Evolutionary conservation across 768 basidiomycete species (phyloP).

Genomic region (Lactarius sp.): DNA sequence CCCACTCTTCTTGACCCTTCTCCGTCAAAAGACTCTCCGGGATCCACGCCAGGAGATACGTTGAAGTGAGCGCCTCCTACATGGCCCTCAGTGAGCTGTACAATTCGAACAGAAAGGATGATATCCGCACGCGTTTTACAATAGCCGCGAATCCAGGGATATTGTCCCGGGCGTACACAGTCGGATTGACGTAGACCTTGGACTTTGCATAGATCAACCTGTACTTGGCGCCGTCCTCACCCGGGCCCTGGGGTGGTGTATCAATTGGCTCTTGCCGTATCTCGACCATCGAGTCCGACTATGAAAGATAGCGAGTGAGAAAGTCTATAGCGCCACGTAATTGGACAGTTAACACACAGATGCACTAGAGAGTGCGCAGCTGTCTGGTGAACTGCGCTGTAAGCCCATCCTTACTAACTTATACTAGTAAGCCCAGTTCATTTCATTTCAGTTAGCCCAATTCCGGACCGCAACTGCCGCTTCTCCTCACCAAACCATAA

Average conservation of each 20-base stretch:
- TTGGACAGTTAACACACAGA: conserved; percentile 11
- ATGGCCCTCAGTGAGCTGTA: conserved; percentile 12
- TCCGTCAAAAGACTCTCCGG: conserved; percentile 82
- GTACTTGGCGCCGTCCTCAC: conserved; percentile 55
- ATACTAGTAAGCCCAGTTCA: background rate
- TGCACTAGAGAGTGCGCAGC: conserved; percentile 3
- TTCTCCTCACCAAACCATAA: too few species aligned
- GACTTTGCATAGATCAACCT: conserved; percentile 85
- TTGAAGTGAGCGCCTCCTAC: conserved; percentile 71
- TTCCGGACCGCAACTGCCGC: background rate
- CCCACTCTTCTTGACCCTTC: conserved; percentile 79
- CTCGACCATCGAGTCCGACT: conserved; percentile 69
- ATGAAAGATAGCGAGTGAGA: background rate
- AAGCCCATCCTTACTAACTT: background rate
- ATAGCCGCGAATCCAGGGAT: conserved; percentile 90
- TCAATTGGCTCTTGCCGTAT: conserved; percentile 45
- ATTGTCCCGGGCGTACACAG: conserved; percentile 86
- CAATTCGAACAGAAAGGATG: conserved; percentile 19
- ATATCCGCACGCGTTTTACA: conserved; percentile 70
- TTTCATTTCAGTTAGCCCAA: background rate
- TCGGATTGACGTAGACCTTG: conserved; percentile 95
- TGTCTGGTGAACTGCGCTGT: background rate
- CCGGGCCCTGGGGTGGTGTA: conserved; percentile 34
- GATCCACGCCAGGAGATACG: conserved; percentile 87
- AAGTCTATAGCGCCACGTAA: background rate